Base-by-base conservation (phyloP, 139 green algal species). In the Trebouxia sp. region DNA sequence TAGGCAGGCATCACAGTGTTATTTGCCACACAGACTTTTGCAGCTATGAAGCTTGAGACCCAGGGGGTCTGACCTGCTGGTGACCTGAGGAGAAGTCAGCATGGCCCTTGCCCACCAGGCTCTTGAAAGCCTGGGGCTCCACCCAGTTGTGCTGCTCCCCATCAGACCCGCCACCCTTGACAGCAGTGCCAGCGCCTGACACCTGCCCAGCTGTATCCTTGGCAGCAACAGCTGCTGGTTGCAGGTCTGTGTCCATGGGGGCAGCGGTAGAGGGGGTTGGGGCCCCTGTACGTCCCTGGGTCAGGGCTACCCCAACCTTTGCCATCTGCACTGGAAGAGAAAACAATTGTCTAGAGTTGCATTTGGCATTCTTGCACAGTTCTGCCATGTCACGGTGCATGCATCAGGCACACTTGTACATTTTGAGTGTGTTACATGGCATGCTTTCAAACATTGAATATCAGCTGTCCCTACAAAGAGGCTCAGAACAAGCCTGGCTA, bases 81-180 rank as follows among this genome's bases (percentile, higher is more conserved):
- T 89, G 65, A 11, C 28, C 82, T 6, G 89, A 93, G 45, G 86
- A 89, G 81, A 99, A 99, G 87, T 99, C 96, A 3, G 89, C 28
- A 82, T 99, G 97, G 30, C 93, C 92, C 35, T 74, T 82, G 15
- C 95, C 97, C 28, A 96, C 89, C 20, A 98, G 72, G 0, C 75
- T 67, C 86, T 98, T 98, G 87, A 99, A 98, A 5, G 83, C 79
- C 42, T 83, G 75, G 9, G 96, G 96, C 20, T 83, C 55, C 22
- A 99, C 90, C 22, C 76, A 72, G 32, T 83, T 86, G 37, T 38
- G 72, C 32, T 86, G 79, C n/a, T 84, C 80, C 11, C 81, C 72
- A 5, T 67, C 67, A 28, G 78, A 69, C 0, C 65, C 41, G 22
- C 43, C 32, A 53, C 12, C 26, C 69, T 77, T 65, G n/a, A 58